Conservation (phyloP, 352 stramenopile genomes). For the Thalassiosira livingstoniorum region DNA sequence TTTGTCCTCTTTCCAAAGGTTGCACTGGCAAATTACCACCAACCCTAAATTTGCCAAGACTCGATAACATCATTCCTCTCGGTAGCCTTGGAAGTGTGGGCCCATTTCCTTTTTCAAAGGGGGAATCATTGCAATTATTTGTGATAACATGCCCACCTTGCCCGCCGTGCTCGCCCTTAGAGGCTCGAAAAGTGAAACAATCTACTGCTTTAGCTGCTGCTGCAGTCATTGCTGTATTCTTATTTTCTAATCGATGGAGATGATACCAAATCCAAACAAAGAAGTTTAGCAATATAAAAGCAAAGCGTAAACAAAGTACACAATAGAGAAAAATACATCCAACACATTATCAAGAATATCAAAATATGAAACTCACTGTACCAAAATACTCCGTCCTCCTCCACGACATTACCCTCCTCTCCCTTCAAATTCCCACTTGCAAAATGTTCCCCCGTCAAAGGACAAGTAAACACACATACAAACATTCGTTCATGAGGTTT, state of each 20-base stretch:
- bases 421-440: slow-evolving; percentile 31
- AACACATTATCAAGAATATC: no score
- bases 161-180: neutral
- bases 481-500: slow-evolving; percentile 15
- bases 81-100: slow-evolving; percentile 3
- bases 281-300: slow-evolving; percentile 4
- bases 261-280: no score
- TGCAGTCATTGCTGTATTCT: slow-evolving; percentile 11
- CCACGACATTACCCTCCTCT: slow-evolving; percentile 13
- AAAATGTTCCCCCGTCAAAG: slow-evolving; percentile 50
- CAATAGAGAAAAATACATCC: neutral
- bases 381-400: no score
- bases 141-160: neutral
- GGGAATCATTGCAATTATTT: slow-evolving; percentile 11
- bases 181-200: slow-evolving; percentile 23
- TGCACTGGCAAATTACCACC: no score
- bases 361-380: no score
- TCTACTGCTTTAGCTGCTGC: slow-evolving; percentile 21
- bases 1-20: no score
- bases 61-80: no score
- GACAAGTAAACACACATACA: slow-evolving; percentile 56
- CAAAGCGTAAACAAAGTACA: neutral
- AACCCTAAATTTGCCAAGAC: no score
- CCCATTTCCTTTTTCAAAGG: slow-evolving; percentile 11
- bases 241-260: neutral